These are phyloP conservation scores for Vitis cinerea DNA, from an alignment of 164 flowering plant species.

Conservation along the genomic window DNA sequence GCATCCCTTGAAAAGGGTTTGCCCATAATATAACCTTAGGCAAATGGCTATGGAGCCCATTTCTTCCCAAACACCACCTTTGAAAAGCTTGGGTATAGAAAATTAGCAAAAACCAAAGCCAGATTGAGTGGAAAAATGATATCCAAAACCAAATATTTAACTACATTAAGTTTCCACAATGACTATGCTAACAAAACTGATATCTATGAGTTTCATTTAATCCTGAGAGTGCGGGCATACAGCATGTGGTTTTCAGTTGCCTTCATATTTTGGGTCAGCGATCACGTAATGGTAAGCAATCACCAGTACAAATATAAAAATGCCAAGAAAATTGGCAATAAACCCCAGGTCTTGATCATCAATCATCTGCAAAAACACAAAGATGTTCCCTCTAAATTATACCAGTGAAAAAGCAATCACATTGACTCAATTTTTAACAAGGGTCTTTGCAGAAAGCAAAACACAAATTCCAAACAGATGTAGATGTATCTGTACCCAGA, in stretches of 20 bases:
- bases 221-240: too few relatives aligned
- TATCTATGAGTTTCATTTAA: not conserved
- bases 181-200: not conserved
- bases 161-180: not conserved
- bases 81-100: too few relatives aligned
- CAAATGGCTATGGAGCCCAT: too few relatives aligned
- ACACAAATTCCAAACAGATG: too few relatives aligned
- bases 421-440: too few relatives aligned
- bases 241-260: conserved; percentile 8
- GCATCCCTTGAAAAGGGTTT: too few relatives aligned
- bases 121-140: not conserved
- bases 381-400: not conserved
- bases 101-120: too few relatives aligned
- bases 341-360: conserved; percentile 8
- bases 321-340: conserved; percentile 9
- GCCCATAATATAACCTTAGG: too few relatives aligned
- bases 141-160: not conserved
- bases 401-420: too few relatives aligned
- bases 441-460: too few relatives aligned
- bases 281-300: conserved; percentile 13
- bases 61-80: too few relatives aligned
- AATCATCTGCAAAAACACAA: conserved; percentile 2
- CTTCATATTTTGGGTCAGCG: conserved; percentile 14
- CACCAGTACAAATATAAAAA: conserved; percentile 10
- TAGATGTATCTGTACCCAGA: too few relatives aligned